A percentile compares a stretch with the other conserved stretches of the same genome.
phyloP scores from a whole-genome alignment of 78 protist genomes.

The Dictyostelium capitatum region DNA sequence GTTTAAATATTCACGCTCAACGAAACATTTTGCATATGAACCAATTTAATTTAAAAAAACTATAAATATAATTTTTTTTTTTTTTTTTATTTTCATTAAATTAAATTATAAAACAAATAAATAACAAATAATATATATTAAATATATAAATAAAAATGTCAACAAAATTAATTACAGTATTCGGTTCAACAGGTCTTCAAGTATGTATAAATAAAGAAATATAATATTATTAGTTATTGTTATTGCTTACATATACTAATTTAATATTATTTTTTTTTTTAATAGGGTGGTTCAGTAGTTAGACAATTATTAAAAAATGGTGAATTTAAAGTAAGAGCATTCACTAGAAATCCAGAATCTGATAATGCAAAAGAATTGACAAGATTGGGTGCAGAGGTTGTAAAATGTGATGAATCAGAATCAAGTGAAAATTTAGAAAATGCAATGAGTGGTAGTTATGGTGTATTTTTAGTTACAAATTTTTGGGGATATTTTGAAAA shows the following conservation, averaged over 20 bases:
- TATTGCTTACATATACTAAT: not conserved
- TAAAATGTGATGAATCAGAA: not conserved
- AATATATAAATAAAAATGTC: no score
- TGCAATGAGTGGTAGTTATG: constrained; percentile 20
- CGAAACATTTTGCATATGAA: no score
- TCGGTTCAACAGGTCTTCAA: constrained; percentile 13
- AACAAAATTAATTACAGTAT: not conserved
- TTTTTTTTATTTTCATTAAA: no score
- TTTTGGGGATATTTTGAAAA: not conserved
- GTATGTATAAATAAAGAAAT: no score
- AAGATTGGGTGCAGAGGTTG: not conserved
- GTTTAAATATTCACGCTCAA: no score
- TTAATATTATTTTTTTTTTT: no score
- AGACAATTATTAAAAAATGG: not conserved
- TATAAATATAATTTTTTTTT: no score
- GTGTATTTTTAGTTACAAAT: constrained; percentile 28
- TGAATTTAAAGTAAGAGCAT: not conserved
- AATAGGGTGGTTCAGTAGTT: constrained; percentile 24
- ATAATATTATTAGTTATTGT: no score
- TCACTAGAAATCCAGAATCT: constrained; percentile 15
- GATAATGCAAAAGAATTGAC: not conserved
- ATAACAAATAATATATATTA: no score
- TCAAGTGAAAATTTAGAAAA: not conserved
- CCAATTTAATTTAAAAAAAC: no score
- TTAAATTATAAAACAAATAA: no score